These are phyloP conservation scores for Rhododendron mucronatum DNA, from an alignment of 148 eudicot genomes.

Conservation along the genomic window DNA sequence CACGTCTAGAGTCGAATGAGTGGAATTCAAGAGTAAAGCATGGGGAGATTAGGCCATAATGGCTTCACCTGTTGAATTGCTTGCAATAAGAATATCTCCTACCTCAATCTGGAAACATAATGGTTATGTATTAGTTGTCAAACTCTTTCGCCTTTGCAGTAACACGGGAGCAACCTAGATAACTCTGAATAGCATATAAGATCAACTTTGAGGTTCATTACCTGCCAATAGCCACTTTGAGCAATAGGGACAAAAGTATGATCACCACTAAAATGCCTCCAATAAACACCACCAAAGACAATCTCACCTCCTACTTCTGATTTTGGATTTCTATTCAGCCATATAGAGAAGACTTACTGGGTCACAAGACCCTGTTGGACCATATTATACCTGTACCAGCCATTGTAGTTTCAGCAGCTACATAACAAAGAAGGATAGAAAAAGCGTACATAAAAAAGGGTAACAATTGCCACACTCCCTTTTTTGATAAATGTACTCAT, in stretches of 20 bases:
- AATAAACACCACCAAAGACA: constrained; percentile 54
- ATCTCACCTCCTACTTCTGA: constrained; percentile 52
- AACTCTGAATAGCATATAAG: background rate
- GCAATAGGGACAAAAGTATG: constrained; percentile 51
- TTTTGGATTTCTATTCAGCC: constrained; percentile 47
- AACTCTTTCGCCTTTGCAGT: background rate
- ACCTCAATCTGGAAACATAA: constrained; percentile 35
- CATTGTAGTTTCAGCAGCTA: background rate
- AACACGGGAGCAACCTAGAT: background rate
- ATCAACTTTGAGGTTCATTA: constrained; percentile 1
- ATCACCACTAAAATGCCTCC: constrained; percentile 39
- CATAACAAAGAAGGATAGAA: background rate
- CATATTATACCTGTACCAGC: constrained; percentile 46
- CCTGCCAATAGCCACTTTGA: constrained; percentile 64
- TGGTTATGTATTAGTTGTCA: background rate
- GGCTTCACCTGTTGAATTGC: constrained; percentile 36
- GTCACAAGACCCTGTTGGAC: constrained; percentile 42
- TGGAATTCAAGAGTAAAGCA: background rate
- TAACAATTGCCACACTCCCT: no score
- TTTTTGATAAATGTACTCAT: no score
- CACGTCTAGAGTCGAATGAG: background rate
- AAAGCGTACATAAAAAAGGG: background rate
- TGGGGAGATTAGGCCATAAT: background rate
- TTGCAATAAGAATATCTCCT: constrained; percentile 33
- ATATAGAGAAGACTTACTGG: constrained; percentile 46